A percentile compares a stretch with the other conserved stretches of the same genome.
Evolutionary conservation across 768 basidiomycete species (phyloP).

Genomic region (Lactarius tabidus): DNA sequence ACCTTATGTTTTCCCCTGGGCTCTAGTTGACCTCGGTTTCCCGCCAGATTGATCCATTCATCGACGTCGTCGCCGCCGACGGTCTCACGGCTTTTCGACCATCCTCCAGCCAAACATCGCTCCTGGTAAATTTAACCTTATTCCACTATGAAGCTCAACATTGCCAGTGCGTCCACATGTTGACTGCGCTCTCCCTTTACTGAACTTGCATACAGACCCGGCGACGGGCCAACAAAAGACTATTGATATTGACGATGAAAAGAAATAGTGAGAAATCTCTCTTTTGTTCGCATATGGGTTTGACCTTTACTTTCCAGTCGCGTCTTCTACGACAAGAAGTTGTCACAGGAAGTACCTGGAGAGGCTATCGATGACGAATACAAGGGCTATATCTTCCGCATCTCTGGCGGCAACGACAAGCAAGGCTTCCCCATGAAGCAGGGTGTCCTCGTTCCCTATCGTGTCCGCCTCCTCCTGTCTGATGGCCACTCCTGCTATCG

Average conservation of each 20-base stretch:
- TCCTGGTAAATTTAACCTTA: conserved; percentile 1
- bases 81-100: conserved; percentile 37
- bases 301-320: conserved; percentile 49
- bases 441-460: conserved; percentile 91
- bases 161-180: conserved; percentile 69
- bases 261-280: conserved; percentile 55
- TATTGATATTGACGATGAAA: conserved; percentile 91
- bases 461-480: conserved; percentile 88
- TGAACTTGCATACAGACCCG: conserved; percentile 54
- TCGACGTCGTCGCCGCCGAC: conserved; percentile 42
- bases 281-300: not conserved
- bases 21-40: conserved; percentile 18
- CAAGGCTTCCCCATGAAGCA: conserved; percentile 99
- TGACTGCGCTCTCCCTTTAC: not conserved
- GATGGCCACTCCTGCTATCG: conserved; percentile 99
- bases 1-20: conserved; percentile 44
- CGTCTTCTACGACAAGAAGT: conserved; percentile 96
- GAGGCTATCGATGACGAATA: conserved; percentile 93
- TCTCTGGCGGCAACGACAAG: conserved; percentile 98
- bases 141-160: conserved; percentile 91
- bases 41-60: conserved; percentile 29
- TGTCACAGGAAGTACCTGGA: conserved; percentile 89
- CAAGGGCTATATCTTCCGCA: conserved; percentile 94
- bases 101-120: conserved; percentile 30
- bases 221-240: conserved; percentile 97